A percentile compares a stretch with the other conserved stretches of the same genome.
Conservation (phyloP, 2,329 filamentous ascomycete species). For the Fusarium sp. region DNA sequence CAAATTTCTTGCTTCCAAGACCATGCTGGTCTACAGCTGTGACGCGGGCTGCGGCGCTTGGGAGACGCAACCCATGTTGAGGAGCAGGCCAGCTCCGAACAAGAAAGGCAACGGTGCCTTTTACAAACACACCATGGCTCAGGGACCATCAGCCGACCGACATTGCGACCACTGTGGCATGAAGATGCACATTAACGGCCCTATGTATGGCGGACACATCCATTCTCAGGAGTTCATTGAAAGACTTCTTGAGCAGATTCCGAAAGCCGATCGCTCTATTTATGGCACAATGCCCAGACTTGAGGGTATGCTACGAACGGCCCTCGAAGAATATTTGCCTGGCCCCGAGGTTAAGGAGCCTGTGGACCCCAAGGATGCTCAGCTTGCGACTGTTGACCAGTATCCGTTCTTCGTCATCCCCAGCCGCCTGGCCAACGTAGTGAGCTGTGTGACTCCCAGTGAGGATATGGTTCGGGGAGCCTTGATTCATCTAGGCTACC, state of each 20-base stretch:
- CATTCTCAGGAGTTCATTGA: constrained; percentile 89
- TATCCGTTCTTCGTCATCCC: constrained; percentile 92
- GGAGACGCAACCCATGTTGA: constrained; percentile 84
- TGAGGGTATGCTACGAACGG: constrained; percentile 91
- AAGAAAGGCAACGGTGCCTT: constrained; percentile 79
- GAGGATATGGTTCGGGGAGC: constrained; percentile 86
- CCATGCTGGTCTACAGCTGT: constrained; percentile 94
- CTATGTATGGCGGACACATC: constrained; percentile 94
- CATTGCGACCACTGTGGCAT: constrained; percentile 87
- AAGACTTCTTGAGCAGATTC: constrained; percentile 80
- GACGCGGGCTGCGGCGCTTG: constrained; percentile 93
- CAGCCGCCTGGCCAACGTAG: constrained; percentile 78
- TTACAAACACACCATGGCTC: constrained; percentile 84
- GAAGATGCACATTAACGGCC: constrained; percentile 89
- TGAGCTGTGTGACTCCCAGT: constrained; percentile 86
- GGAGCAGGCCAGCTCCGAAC: constrained; percentile 75
- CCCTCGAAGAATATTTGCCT: constrained; percentile 79
- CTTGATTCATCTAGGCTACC: constrained; percentile 84
- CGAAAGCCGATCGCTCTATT: constrained; percentile 74
- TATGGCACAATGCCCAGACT: constrained; percentile 88
- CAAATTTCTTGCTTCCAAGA: constrained; percentile 91
- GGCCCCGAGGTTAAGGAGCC: constrained; percentile 56
- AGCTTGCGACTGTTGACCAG: constrained; percentile 77
- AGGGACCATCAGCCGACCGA: constrained; percentile 76
- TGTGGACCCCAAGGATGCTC: constrained; percentile 59